A percentile compares a stretch with the other conserved stretches of the same genome.
Evolutionary conservation across 768 basidiomycete species (phyloP).

Genomic region (Amanita inopinata): DNA sequence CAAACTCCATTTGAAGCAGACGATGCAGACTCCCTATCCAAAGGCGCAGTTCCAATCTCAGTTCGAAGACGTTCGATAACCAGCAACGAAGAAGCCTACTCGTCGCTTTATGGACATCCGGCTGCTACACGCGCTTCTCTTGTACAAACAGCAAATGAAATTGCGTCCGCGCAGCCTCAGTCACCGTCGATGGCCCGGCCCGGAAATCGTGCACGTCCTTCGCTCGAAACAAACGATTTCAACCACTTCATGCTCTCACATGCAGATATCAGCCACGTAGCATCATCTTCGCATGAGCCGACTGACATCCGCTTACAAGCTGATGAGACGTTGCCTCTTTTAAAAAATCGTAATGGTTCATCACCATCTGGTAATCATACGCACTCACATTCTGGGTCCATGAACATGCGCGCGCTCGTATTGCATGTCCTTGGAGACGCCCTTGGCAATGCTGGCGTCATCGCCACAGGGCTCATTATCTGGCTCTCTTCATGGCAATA

Average conservation of each 20-base stretch:
- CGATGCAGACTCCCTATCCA: slow-evolving; percentile 1
- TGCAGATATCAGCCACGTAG: slow-evolving; percentile 1
- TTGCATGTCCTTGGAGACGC: slow-evolving; percentile 96
- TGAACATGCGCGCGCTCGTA: slow-evolving; percentile 98
- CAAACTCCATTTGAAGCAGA: slow-evolving; percentile 12
- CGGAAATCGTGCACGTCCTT: slow-evolving; percentile 18
- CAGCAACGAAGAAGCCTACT: slow-evolving; percentile 29
- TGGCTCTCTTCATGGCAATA: slow-evolving; percentile 80
- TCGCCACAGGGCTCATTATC: slow-evolving; percentile 89
- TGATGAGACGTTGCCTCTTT: slow-evolving; percentile 37
- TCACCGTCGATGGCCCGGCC: slow-evolving; percentile 26
- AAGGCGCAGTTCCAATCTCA: slow-evolving; percentile 1
- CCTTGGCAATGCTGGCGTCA: slow-evolving; percentile 95
- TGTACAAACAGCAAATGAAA: slow-evolving; percentile 78
- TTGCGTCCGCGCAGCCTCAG: slow-evolving; percentile 48
- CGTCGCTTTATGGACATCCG: slow-evolving; percentile 67
- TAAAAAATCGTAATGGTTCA: slow-evolving; percentile 16
- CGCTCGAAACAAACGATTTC: slow-evolving; percentile 16
- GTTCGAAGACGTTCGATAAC: slow-evolving; percentile 2
- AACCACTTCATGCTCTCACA: neutral
- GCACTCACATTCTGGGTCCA: slow-evolving; percentile 37
- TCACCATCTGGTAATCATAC: slow-evolving; percentile 11
- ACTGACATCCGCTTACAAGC: slow-evolving; percentile 8
- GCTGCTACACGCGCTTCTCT: slow-evolving; percentile 63
- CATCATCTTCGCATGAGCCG: neutral